phyloP scores from a whole-genome alignment of 2,329 filamentous ascomycete species.

The Xylariaceae sp. region DNA sequence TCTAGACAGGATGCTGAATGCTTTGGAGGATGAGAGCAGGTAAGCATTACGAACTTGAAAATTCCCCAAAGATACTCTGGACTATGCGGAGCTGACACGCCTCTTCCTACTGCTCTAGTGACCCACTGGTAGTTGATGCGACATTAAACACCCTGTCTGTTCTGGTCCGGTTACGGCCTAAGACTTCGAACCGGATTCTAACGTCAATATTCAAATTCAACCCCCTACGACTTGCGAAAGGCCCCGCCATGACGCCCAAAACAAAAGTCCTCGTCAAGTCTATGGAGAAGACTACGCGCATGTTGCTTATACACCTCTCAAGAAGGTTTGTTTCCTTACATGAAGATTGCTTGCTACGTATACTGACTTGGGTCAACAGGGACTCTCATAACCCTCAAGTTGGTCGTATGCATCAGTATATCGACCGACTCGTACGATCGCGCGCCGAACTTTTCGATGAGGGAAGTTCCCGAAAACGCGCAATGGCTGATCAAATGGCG shows the following conservation, averaged over 20 bases:
- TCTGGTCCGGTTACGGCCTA: slow-evolving; percentile 75
- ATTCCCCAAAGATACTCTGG: not conserved
- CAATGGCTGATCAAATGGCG: slow-evolving; percentile 66
- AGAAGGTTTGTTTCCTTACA: slow-evolving; percentile 57
- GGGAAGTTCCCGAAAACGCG: slow-evolving; percentile 69
- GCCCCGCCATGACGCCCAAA: slow-evolving; percentile 69
- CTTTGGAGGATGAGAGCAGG: slow-evolving; percentile 84
- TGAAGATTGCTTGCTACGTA: slow-evolving; percentile 14
- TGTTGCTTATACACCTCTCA: slow-evolving; percentile 76
- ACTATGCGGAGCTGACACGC: not conserved
- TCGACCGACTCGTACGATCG: slow-evolving; percentile 76
- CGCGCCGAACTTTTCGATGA: slow-evolving; percentile 79
- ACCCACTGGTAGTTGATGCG: slow-evolving; percentile 83
- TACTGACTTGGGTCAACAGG: slow-evolving; percentile 40
- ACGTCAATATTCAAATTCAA: slow-evolving; percentile 87
- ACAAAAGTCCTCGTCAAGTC: slow-evolving; percentile 81
- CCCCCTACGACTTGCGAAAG: slow-evolving; percentile 72
- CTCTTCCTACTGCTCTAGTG: slow-evolving; percentile 47
- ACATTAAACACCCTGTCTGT: slow-evolving; percentile 85
- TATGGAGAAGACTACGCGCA: slow-evolving; percentile 88
- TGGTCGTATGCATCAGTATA: slow-evolving; percentile 77
- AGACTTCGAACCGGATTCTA: slow-evolving; percentile 79
- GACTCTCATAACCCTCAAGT: slow-evolving; percentile 75
- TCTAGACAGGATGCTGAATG: slow-evolving; percentile 78
- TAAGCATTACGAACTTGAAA: slow-evolving; percentile 34